Conservation (phyloP, 441 rosid genomes). For the Capsella rubella region DNA sequence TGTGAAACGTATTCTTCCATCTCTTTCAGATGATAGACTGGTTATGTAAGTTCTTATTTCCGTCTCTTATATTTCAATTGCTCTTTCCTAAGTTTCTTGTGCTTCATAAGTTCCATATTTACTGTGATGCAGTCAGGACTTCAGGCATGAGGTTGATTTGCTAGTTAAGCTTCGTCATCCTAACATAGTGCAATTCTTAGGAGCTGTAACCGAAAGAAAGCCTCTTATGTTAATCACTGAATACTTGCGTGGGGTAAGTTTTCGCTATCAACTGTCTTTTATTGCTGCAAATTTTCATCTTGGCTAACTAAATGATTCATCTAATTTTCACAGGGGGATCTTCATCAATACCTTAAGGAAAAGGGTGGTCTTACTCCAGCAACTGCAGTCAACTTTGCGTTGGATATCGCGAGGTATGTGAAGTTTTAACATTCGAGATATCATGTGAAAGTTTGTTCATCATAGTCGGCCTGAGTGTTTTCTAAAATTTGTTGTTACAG, state of each 20-base stretch:
- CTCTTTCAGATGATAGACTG: slow-evolving; percentile 98
- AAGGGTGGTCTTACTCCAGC: slow-evolving; percentile 89
- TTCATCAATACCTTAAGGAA: slow-evolving; percentile 94
- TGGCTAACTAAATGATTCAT: slow-evolving; percentile 32
- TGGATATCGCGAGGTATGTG: slow-evolving; percentile 90
- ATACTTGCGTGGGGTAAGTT: slow-evolving; percentile 88
- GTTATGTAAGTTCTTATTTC: slow-evolving; percentile 72
- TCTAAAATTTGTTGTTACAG: slow-evolving; percentile 51
- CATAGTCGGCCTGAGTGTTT: slow-evolving; percentile 20
- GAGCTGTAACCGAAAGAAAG: slow-evolving; percentile 98
- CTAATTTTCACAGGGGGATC: slow-evolving; percentile 77
- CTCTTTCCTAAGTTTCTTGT: slow-evolving; percentile 17
- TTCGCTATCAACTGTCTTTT: slow-evolving; percentile 18
- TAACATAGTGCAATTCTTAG: slow-evolving; percentile 94
- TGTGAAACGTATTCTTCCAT: slow-evolving; percentile 95
- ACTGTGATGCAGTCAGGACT: slow-evolving; percentile 82
- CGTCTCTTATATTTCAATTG: neutral
- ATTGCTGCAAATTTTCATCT: slow-evolving; percentile 22
- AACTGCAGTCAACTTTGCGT: slow-evolving; percentile 86
- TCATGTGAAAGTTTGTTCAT: neutral
- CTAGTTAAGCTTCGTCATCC: slow-evolving; percentile 99
- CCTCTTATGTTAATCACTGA: slow-evolving; percentile 98
- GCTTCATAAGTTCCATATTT: slow-evolving; percentile 28
- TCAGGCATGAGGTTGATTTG: slow-evolving; percentile 97
- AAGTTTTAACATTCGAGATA: slow-evolving; percentile 11